These are phyloP conservation scores for Remersonia thermophila DNA, from an alignment of 2,329 filamentous ascomycete species.

Conservation along the genomic window DNA sequence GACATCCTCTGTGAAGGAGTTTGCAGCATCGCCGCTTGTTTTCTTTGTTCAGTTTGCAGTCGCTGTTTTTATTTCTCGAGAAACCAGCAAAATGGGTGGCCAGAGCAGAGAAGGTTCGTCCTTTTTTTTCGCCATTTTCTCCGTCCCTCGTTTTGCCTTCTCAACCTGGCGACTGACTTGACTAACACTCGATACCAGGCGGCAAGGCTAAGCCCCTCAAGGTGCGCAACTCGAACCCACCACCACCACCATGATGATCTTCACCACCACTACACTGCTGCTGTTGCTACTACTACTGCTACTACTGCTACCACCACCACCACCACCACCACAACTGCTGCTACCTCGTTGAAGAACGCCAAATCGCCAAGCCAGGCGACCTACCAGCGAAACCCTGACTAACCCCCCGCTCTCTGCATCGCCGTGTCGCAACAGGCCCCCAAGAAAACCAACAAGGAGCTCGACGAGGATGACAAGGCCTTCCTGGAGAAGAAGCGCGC, in stretches of 20 bases:
- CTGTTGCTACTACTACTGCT: not conserved
- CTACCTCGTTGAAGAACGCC: too few species aligned
- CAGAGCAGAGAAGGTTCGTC: slow-evolving; percentile 50
- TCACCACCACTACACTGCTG: not conserved
- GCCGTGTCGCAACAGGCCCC: slow-evolving; percentile 46
- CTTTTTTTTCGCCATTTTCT: too few species aligned
- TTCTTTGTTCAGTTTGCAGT: too few species aligned
- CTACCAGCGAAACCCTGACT: too few species aligned
- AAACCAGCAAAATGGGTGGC: slow-evolving; percentile 46
- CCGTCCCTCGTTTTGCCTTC: too few species aligned
- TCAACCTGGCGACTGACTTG: too few species aligned
- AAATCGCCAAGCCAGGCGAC: too few species aligned
- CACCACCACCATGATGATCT: not conserved
- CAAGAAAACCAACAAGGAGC: slow-evolving; percentile 72
- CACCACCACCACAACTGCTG: not conserved
- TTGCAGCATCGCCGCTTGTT: too few species aligned
- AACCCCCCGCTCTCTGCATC: too few species aligned
- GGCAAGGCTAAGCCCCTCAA: slow-evolving; percentile 80
- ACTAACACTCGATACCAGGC: slow-evolving; percentile 34
- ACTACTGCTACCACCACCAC: not conserved
- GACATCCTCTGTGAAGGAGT: too few species aligned
- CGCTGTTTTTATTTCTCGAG: too few species aligned
- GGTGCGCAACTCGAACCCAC: slow-evolving; percentile 20
- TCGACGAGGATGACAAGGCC: slow-evolving; percentile 78
- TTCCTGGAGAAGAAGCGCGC: slow-evolving; percentile 74